Evolutionary conservation across 495 filamentous ascomycete genomes (phyloP).

Genomic region (Sabuloglossum arenarium): DNA sequence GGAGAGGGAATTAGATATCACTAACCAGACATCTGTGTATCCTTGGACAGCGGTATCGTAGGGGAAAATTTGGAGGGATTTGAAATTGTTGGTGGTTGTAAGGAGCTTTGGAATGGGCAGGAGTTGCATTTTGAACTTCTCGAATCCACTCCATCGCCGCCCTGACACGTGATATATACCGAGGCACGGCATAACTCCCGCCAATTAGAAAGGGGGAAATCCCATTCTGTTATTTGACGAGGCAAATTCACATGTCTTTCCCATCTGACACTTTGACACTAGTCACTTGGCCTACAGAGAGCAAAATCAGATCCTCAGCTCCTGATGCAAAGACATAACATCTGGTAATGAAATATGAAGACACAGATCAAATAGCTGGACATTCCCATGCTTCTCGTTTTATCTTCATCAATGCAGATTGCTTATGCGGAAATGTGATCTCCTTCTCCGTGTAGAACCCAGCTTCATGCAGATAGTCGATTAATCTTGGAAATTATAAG

Average conservation of each 20-base stretch:
- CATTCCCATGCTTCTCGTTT: conserved; percentile 65
- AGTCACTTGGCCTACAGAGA: too few species aligned
- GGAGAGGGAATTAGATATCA: neutral
- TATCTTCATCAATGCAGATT: conserved; percentile 69
- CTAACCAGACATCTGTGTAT: neutral
- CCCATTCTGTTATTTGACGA: too few species aligned
- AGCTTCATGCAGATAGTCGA: conserved; percentile 45
- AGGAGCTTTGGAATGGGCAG: too few species aligned
- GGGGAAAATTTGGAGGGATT: neutral
- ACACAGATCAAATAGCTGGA: conserved; percentile 36
- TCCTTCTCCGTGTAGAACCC: conserved; percentile 85
- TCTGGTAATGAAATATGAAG: neutral
- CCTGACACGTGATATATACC: neutral
- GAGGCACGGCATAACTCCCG: neutral
- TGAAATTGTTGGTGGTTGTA: too few species aligned
- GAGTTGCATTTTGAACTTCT: too few species aligned
- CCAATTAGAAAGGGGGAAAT: neutral
- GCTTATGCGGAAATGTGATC: conserved; percentile 80
- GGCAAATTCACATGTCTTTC: neutral
- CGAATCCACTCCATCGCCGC: too few species aligned
- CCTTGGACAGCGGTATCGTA: neutral
- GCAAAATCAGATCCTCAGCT: too few species aligned
- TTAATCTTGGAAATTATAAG: conserved; percentile 34
- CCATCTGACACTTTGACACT: too few species aligned
- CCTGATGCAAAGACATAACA: too few species aligned